Conservation (phyloP, 2,329 filamentous ascomycete species). For the Sarocladium oryzae region DNA sequence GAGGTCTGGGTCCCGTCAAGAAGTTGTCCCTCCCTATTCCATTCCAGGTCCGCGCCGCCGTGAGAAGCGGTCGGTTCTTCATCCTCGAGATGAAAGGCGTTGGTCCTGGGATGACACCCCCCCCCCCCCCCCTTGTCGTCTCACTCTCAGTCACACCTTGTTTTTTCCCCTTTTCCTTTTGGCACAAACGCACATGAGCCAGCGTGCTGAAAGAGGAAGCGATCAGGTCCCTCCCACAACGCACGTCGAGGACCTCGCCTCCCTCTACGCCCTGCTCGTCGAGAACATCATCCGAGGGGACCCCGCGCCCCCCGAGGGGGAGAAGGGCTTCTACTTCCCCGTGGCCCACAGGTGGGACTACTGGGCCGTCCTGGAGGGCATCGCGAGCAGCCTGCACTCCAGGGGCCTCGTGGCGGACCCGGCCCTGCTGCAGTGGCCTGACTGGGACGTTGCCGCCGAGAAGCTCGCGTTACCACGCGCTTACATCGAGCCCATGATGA, state of each 20-base stretch:
- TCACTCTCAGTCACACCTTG: too few relatives aligned
- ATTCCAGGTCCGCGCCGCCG: constrained; percentile 21
- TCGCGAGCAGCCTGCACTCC: constrained; percentile 20
- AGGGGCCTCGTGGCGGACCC: constrained; percentile 23
- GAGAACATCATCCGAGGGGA: too few relatives aligned
- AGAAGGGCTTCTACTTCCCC: constrained; percentile 28
- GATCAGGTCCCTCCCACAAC: constrained; percentile 16
- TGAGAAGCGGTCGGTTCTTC: constrained; percentile 21
- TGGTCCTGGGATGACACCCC: too few relatives aligned
- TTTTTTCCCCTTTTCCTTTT: too few relatives aligned
- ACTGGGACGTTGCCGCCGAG: constrained; percentile 24
- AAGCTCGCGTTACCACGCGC: constrained; percentile 21
- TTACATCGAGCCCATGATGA: constrained; percentile 20
- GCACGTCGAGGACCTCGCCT: constrained; percentile 25
- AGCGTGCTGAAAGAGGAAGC: too few relatives aligned
- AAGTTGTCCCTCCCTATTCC: constrained; percentile 28
- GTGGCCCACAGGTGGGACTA: constrained; percentile 21
- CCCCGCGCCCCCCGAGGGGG: constrained; percentile 22
- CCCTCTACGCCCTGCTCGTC: constrained; percentile 22
- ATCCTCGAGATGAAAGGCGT: constrained; percentile 27
- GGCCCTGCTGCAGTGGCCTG: constrained; percentile 21
- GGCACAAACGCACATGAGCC: too few relatives aligned
- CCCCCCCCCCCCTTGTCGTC: too few relatives aligned
- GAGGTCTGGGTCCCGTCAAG: constrained; percentile 24
- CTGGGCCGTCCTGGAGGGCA: constrained; percentile 22